phyloP scores from a whole-genome alignment of 1,284 basidiomycete genomes.

The Sparassis latifolia region DNA sequence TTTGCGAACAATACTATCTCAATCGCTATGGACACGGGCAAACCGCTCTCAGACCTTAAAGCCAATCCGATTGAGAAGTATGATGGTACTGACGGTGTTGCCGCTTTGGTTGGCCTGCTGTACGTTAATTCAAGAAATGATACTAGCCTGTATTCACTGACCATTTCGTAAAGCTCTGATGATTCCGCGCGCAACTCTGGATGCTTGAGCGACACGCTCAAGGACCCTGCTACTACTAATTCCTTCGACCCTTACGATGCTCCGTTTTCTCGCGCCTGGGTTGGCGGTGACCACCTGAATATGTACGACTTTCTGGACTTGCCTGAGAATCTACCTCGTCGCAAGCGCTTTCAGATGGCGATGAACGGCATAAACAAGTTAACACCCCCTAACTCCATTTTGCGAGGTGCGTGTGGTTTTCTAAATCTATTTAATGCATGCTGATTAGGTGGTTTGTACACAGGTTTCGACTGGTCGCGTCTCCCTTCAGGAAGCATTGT shows the following conservation, averaged over 20 bases:
- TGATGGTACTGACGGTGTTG: constrained; percentile 17
- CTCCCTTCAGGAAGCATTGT: constrained; percentile 11
- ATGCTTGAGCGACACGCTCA: constrained; percentile 21
- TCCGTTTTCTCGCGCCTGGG: constrained; percentile 21
- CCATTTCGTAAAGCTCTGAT: constrained; percentile 13
- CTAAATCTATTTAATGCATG: not conserved
- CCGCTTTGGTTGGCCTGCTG: constrained; percentile 19
- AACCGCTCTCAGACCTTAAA: constrained; percentile 11
- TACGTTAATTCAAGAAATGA: constrained; percentile 4
- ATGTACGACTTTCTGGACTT: constrained; percentile 21
- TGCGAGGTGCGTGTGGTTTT: constrained; percentile 9
- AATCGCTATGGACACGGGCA: constrained; percentile 21
- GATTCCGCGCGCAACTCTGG: constrained; percentile 19
- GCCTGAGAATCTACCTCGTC: constrained; percentile 16
- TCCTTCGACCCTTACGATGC: constrained; percentile 15
- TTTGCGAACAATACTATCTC: constrained; percentile 27
- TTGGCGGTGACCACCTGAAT: constrained; percentile 12
- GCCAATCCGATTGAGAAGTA: constrained; percentile 18
- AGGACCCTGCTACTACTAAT: constrained; percentile 13
- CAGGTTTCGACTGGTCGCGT: constrained; percentile 9
- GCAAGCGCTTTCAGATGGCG: constrained; percentile 18
- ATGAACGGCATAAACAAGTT: constrained; percentile 20
- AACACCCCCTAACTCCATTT: constrained; percentile 17
- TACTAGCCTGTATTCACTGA: not conserved
- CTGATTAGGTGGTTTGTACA: not conserved